Conservation (phyloP, 176 grass and related monocot species). For the Carex kokanica region DNA sequence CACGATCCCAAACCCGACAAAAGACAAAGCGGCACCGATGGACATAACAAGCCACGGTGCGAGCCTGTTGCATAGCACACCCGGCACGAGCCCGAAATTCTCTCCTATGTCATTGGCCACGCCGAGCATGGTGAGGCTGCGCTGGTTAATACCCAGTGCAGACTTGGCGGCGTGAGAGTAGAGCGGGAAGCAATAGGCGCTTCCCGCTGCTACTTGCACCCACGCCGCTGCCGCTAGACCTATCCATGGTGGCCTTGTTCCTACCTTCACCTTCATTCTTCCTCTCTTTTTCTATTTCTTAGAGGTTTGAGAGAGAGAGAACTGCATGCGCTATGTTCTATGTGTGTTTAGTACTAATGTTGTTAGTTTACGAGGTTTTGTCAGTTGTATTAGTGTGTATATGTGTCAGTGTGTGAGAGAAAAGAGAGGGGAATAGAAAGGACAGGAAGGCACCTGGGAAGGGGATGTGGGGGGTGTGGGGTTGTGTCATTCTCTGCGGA, state of each 20-base stretch:
- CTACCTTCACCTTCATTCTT: slow-evolving; percentile 47
- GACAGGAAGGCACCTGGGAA: neutral
- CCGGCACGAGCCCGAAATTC: slow-evolving; percentile 70
- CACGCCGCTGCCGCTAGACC: slow-evolving; percentile 82
- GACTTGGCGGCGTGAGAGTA: slow-evolving; percentile 69
- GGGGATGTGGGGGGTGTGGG: neutral
- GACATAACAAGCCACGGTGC: slow-evolving; percentile 71
- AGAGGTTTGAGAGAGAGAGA: neutral
- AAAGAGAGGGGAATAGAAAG: neutral
- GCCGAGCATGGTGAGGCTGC: slow-evolving; percentile 73
- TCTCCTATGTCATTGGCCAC: slow-evolving; percentile 90
- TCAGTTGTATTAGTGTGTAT: neutral
- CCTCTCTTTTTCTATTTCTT: neutral
- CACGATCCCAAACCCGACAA: slow-evolving; percentile 72
- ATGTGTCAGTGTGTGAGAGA: slow-evolving; percentile 12
- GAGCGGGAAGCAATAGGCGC: slow-evolving; percentile 78
- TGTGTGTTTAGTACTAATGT: neutral
- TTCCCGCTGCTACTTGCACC: slow-evolving; percentile 89
- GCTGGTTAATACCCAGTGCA: slow-evolving; percentile 65
- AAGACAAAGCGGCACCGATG: slow-evolving; percentile 64
- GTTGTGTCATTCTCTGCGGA: neutral
- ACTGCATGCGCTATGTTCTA: neutral
- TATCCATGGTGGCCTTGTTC: slow-evolving; percentile 84
- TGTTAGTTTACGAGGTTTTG: neutral
- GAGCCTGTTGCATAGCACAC: slow-evolving; percentile 64